Evolutionary conservation across 1,284 basidiomycete genomes (phyloP).

Genomic region (Rhodotorula mucilaginosa): DNA sequence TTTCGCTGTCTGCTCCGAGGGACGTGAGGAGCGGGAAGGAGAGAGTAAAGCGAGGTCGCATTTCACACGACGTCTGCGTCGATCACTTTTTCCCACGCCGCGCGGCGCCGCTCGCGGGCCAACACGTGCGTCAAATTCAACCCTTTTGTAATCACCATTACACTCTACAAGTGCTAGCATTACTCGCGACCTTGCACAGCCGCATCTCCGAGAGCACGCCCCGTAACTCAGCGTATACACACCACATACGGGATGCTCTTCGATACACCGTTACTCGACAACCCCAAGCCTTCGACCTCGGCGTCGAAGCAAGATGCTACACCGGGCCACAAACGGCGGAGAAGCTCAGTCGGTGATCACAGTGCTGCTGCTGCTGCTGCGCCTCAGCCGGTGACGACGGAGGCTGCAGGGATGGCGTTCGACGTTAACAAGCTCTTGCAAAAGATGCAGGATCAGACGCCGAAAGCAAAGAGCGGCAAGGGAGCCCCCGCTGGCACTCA

Average conservation of each 20-base stretch:
- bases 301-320: not conserved
- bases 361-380: too few species aligned
- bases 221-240: not conserved
- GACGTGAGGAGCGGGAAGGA: not conserved
- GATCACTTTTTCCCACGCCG: not conserved
- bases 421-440: constrained; percentile 77
- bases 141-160: not conserved
- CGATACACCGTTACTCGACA: constrained; percentile 36
- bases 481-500: not conserved
- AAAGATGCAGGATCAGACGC: constrained; percentile 53
- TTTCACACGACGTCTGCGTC: not conserved
- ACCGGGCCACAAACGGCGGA: constrained; percentile 25
- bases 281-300: constrained; percentile 7
- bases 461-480: constrained; percentile 2
- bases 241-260: constrained; percentile 26
- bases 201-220: not conserved
- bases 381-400: too few species aligned
- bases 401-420: constrained; percentile 48
- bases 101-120: not conserved
- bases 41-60: not conserved
- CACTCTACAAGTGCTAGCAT: not conserved
- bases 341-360: constrained; percentile 8
- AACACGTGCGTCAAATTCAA: not conserved
- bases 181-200: not conserved
- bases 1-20: not conserved